phyloP scores from a whole-genome alignment of 208 protist species.

The Lotmaria passim region DNA sequence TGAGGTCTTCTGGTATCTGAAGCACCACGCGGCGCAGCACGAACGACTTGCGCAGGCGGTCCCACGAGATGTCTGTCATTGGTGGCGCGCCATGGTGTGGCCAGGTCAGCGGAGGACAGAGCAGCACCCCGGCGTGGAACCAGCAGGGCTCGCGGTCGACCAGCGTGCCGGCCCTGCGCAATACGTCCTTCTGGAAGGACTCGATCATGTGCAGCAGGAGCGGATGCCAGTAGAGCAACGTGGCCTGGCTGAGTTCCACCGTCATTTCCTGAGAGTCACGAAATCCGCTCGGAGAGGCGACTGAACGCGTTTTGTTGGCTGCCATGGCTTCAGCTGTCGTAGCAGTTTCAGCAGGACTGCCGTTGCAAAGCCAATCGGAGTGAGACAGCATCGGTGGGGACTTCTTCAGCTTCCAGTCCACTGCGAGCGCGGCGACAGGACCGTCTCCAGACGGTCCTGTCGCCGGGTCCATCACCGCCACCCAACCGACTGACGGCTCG shows the following conservation, averaged over 20 bases:
- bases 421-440: background rate
- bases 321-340: background rate
- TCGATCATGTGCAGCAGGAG: slow-evolving; percentile 24
- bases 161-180: slow-evolving; percentile 18
- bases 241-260: slow-evolving; percentile 5
- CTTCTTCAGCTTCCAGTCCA: slow-evolving; percentile 27
- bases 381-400: slow-evolving; percentile 28
- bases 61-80: slow-evolving; percentile 12
- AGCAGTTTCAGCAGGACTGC: background rate
- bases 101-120: slow-evolving; percentile 32
- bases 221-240: slow-evolving; percentile 32
- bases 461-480: slow-evolving; percentile 16
- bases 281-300: slow-evolving; percentile 8
- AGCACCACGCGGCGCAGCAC: slow-evolving; percentile 13
- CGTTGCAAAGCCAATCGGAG: slow-evolving; percentile 25
- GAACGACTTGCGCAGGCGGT: slow-evolving; percentile 19
- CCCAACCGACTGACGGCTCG: slow-evolving; percentile 4
- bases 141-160: slow-evolving; percentile 28
- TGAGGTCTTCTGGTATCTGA: slow-evolving; percentile 12
- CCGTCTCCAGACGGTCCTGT: background rate
- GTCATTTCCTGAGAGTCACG: slow-evolving; percentile 27
- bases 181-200: slow-evolving; percentile 15
- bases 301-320: no score
- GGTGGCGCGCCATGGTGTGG: background rate
- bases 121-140: slow-evolving; percentile 22